Evolutionary conservation across 2,329 filamentous ascomycete species (phyloP).

Genomic region (Dactylellina parvicollis): DNA sequence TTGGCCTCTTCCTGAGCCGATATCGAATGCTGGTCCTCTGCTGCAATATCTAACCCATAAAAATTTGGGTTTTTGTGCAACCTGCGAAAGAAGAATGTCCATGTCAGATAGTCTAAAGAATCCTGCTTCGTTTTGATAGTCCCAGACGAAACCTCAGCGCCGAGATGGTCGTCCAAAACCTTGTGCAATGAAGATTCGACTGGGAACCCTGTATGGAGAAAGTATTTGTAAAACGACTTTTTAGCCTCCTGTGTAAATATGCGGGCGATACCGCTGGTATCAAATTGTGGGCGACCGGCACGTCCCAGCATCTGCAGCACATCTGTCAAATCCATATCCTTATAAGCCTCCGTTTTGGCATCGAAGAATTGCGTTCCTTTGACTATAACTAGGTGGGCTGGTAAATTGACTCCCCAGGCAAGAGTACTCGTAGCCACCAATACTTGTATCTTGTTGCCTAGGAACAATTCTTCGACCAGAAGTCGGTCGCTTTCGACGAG

Average conservation of each 20-base stretch:
- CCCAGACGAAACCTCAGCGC: constrained; percentile 91
- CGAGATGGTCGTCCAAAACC: constrained; percentile 94
- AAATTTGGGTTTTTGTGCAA: constrained; percentile 98
- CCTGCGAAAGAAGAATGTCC: constrained; percentile 99
- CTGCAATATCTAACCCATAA: constrained; percentile 92
- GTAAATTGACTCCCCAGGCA: constrained; percentile 94
- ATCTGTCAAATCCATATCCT: constrained; percentile 98
- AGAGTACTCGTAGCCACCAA: constrained; percentile 94
- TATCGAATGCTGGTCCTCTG: constrained; percentile 89
- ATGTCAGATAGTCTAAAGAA: constrained; percentile 94
- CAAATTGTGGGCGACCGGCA: constrained; percentile 94
- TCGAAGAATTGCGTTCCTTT: constrained; percentile 99
- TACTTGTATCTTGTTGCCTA: constrained; percentile 98
- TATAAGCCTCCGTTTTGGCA: constrained; percentile 96
- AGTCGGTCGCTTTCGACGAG: constrained; percentile 93
- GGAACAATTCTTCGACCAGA: constrained; percentile 90
- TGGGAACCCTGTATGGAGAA: constrained; percentile 95
- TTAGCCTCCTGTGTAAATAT: constrained; percentile 98
- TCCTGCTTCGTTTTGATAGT: constrained; percentile 96
- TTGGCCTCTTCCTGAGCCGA: constrained; percentile 87
- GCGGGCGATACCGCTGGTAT: constrained; percentile 88
- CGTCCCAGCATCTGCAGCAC: constrained; percentile 97
- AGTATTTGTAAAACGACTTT: constrained; percentile 99
- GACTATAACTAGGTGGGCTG: constrained; percentile 94
- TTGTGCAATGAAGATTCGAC: constrained; percentile 97